Percentiles rank a stretch among this genome's conserved stretches.
Conservation (phyloP, 2,329 filamentous ascomycete genomes). For the Aspergillus fumigatiaffinis region DNA sequence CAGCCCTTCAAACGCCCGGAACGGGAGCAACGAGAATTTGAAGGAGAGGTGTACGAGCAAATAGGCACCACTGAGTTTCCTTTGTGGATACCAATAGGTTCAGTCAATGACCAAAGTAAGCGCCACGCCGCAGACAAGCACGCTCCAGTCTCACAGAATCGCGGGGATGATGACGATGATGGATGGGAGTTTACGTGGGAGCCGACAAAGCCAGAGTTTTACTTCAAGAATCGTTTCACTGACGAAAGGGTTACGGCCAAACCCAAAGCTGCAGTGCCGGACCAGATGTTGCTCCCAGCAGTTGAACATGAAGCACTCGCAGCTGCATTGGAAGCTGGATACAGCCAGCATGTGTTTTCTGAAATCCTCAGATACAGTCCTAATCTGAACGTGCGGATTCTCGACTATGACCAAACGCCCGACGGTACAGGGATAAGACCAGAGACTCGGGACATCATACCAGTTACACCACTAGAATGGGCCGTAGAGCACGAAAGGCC, state of each 20-base stretch:
- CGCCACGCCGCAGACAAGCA: background rate
- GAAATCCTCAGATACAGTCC: conserved; percentile 3
- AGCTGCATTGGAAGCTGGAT: conserved; percentile 7
- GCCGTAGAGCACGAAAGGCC: conserved; percentile 6
- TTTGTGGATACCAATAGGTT: conserved; percentile 1
- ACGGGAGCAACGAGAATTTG: background rate
- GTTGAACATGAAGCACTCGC: conserved; percentile 3
- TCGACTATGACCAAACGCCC: conserved; percentile 1
- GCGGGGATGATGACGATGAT: conserved; percentile 4
- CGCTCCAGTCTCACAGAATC: background rate
- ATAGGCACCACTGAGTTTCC: conserved; percentile 3
- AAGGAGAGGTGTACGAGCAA: conserved; percentile 3
- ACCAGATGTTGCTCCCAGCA: background rate
- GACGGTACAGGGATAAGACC: background rate
- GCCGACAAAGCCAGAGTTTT: conserved; percentile 1
- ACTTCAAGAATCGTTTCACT: conserved; percentile 6
- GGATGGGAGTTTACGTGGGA: conserved; percentile 6
- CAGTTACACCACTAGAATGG: conserved; percentile 11
- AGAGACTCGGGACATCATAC: background rate
- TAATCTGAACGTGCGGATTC: conserved; percentile 4
- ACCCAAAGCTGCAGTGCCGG: background rate
- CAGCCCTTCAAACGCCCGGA: background rate
- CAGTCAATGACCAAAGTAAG: conserved; percentile 1
- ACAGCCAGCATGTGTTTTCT: conserved; percentile 3
- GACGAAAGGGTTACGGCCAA: conserved; percentile 4